A percentile compares a stretch with the other conserved stretches of the same genome.
Evolutionary conservation across 2,329 filamentous ascomycete species (phyloP).

Genomic region (Arachnopeziza araneosa): DNA sequence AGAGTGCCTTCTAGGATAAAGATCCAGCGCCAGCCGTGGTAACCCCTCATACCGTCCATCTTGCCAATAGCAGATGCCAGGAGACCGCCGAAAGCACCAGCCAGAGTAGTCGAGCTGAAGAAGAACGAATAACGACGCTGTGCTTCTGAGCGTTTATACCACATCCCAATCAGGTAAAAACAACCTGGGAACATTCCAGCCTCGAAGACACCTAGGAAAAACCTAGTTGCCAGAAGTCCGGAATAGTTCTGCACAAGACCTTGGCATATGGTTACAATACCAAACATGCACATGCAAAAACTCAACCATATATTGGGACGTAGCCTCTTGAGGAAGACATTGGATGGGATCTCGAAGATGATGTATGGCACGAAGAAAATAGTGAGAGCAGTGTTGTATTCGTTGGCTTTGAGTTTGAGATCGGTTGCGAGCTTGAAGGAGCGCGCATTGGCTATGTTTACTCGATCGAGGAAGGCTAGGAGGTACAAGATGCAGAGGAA

Average conservation of each 20-base stretch:
- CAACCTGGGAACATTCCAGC: conserved; percentile 72
- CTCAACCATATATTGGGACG: conserved; percentile 68
- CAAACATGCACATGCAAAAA: conserved; percentile 71
- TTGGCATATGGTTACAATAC: conserved; percentile 29
- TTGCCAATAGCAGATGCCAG: conserved; percentile 85
- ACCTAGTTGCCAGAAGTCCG: conserved; percentile 72
- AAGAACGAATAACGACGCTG: conserved; percentile 93
- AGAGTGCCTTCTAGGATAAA: conserved; percentile 72
- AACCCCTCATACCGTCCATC: conserved; percentile 66
- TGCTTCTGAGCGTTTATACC: conserved; percentile 82
- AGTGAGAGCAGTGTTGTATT: conserved; percentile 71
- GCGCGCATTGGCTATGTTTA: conserved; percentile 75
- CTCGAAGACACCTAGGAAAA: conserved; percentile 77
- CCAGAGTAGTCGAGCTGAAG: conserved; percentile 75
- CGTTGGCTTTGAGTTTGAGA: conserved; percentile 49
- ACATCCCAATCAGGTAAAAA: conserved; percentile 76
- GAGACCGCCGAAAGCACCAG: conserved; percentile 80
- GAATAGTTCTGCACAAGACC: conserved; percentile 57
- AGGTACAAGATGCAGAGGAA: conserved; percentile 69
- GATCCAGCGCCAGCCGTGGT: conserved; percentile 74
- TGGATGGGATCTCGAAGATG: conserved; percentile 66
- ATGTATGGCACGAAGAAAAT: conserved; percentile 82
- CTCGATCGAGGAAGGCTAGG: conserved; percentile 63
- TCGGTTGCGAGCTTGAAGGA: conserved; percentile 61
- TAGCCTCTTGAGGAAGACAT: conserved; percentile 64